A percentile compares a stretch with the other conserved stretches of the same genome.
phyloP scores from a whole-genome alignment of 2,329 filamentous ascomycete genomes.

The Onygenales sp. region DNA sequence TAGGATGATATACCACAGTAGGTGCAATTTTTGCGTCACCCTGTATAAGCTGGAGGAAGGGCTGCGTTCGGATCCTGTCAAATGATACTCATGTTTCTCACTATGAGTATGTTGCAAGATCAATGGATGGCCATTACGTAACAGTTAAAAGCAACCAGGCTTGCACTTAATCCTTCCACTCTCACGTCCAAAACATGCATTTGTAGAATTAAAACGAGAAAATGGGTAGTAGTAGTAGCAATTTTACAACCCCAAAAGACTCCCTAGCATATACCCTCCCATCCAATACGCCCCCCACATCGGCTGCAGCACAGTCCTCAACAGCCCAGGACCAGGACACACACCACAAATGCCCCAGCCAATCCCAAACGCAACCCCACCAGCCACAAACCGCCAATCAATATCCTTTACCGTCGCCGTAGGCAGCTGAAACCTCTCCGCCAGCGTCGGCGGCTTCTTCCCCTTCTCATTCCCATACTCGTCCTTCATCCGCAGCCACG shows the following conservation, averaged over 20 bases:
- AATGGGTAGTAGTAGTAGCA: neutral
- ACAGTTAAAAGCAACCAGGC: too few relatives aligned
- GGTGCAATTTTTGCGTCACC: too few relatives aligned
- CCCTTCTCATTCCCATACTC: slow-evolving; percentile 16
- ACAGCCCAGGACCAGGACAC: slow-evolving; percentile 43
- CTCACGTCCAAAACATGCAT: too few relatives aligned
- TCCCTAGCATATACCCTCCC: slow-evolving; percentile 38
- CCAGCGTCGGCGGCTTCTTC: slow-evolving; percentile 32
- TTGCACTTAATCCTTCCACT: too few relatives aligned
- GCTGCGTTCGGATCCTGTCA: too few relatives aligned
- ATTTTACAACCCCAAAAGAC: slow-evolving; percentile 19
- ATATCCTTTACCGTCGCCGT: slow-evolving; percentile 38
- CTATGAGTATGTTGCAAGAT: too few relatives aligned
- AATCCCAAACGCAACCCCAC: slow-evolving; percentile 40
- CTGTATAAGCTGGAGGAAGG: too few relatives aligned
- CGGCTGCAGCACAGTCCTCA: slow-evolving; percentile 39
- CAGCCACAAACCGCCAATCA: slow-evolving; percentile 39
- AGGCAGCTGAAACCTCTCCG: slow-evolving; percentile 33
- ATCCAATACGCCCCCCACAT: slow-evolving; percentile 40
- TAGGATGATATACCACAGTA: too few relatives aligned
- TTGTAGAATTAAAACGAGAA: too few relatives aligned
- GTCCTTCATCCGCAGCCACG: slow-evolving; percentile 22
- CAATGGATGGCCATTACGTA: too few relatives aligned
- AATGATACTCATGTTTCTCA: too few relatives aligned
- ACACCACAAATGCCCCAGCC: slow-evolving; percentile 44